A percentile compares a stretch with the other conserved stretches of the same genome.
Conservation (phyloP, 176 grass and related monocot genomes). For the Secale cereale region DNA sequence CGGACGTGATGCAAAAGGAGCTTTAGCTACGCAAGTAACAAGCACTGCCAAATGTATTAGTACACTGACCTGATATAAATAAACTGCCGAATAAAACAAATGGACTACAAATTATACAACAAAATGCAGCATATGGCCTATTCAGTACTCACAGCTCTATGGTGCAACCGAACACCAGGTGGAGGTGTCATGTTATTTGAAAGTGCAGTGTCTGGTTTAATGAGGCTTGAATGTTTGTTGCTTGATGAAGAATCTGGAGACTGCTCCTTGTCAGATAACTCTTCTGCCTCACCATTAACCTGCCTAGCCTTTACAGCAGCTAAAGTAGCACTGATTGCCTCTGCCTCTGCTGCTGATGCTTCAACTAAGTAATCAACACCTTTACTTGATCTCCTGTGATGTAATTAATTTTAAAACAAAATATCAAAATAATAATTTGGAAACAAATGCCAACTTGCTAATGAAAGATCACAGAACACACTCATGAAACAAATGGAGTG, state of each 20-base stretch:
- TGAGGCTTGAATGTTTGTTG: conserved; percentile 72
- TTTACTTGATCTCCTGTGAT: conserved; percentile 79
- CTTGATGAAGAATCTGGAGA: conserved; percentile 69
- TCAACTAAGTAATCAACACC: conserved; percentile 88
- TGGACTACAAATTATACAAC: conserved; percentile 2
- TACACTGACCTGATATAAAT: background rate
- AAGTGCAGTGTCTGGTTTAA: conserved; percentile 60
- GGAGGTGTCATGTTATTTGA: conserved; percentile 50
- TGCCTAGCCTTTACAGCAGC: conserved; percentile 91
- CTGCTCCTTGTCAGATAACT: conserved; percentile 50
- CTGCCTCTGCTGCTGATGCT: conserved; percentile 90
- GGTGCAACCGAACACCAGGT: conserved; percentile 92
- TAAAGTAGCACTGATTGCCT: conserved; percentile 88
- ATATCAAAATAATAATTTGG: conserved; percentile 1
- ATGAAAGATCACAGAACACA: background rate
- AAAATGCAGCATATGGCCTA: conserved; percentile 24
- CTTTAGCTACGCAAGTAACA: background rate
- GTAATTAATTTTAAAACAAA: conserved; percentile 23
- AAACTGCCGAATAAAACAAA: conserved; percentile 24
- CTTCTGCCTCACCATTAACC: conserved; percentile 76
- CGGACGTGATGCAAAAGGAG: conserved; percentile 2
- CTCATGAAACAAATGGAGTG: conserved; percentile 4
- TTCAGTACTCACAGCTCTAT: conserved; percentile 99
- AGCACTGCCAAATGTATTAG: background rate
- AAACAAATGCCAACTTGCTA: background rate